A percentile compares a stretch with the other conserved stretches of the same genome.
Evolutionary conservation across 176 grass and related monocot species (phyloP).

Genomic region (Juncus effusus): DNA sequence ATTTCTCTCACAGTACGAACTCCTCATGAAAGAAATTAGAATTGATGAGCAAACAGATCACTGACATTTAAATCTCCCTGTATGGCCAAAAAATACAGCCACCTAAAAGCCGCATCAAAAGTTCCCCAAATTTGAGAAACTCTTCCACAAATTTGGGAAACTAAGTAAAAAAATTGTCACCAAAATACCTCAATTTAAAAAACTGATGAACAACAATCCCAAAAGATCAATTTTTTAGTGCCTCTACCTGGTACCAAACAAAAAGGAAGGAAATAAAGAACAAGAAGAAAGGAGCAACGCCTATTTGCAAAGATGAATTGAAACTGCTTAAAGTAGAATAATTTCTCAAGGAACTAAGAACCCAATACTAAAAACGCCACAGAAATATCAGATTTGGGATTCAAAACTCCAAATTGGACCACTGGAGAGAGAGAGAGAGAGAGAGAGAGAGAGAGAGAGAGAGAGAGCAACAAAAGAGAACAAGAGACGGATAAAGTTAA

Average conservation of each 20-base stretch:
- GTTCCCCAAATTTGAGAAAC: no score
- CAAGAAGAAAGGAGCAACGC: background rate
- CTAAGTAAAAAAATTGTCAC: background rate
- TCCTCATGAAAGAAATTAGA: constrained; percentile 63
- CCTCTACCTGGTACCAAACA: background rate
- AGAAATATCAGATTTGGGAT: constrained; percentile 5
- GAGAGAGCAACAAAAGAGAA: background rate
- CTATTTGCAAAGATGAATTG: background rate
- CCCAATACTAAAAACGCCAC: background rate
- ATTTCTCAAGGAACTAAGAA: constrained; percentile 11
- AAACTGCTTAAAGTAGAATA: background rate
- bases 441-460: no score
- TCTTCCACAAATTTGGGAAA: no score
- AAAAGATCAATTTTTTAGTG: constrained; percentile 1
- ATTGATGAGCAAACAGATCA: constrained; percentile 31
- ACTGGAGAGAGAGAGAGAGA: background rate
- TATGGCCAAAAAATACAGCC: constrained; percentile 8
- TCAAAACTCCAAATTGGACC: constrained; percentile 15
- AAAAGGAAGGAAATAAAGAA: background rate
- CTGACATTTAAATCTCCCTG: constrained; percentile 14
- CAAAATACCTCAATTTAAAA: constrained; percentile 4
- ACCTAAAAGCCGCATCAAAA: constrained; percentile 3
- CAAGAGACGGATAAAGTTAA: background rate
- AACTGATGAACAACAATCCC: background rate
- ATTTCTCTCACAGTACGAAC: constrained; percentile 62